phyloP scores from a whole-genome alignment of 1,284 basidiomycete species.

The Athelia sp. region DNA sequence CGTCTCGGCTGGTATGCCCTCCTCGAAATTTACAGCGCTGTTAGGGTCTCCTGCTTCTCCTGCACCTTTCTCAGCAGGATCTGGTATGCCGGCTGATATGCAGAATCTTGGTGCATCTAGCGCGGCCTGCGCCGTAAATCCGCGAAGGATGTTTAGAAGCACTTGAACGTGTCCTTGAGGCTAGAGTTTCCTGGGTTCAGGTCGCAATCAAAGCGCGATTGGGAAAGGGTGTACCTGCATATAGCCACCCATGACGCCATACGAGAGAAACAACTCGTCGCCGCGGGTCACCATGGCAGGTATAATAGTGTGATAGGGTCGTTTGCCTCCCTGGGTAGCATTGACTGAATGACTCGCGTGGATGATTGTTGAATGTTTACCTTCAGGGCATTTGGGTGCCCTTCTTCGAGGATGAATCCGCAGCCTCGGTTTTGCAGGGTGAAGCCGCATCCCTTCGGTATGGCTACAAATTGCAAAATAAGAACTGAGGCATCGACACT shows the following conservation, averaged over 20 bases:
- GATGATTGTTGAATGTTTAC: constrained; percentile 29
- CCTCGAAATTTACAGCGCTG: constrained; percentile 85
- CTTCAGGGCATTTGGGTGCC: constrained; percentile 79
- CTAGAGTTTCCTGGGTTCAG: constrained; percentile 30
- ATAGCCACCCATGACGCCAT: constrained; percentile 93
- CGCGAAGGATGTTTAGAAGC: constrained; percentile 85
- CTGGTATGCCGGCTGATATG: constrained; percentile 82
- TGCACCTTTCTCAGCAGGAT: too few relatives aligned
- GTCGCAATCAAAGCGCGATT: not conserved
- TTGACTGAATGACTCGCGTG: too few relatives aligned
- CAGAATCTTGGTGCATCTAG: constrained; percentile 96
- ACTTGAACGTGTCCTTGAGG: constrained; percentile 93
- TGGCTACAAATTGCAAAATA: constrained; percentile 42
- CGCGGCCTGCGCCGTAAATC: constrained; percentile 79
- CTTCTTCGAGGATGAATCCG: constrained; percentile 75
- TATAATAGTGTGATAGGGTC: constrained; percentile 95
- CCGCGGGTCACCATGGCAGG: constrained; percentile 84
- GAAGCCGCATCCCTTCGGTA: constrained; percentile 92
- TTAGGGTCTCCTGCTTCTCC: constrained; percentile 65
- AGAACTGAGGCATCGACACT: not conserved
- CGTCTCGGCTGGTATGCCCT: constrained; percentile 64
- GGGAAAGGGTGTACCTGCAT: constrained; percentile 67
- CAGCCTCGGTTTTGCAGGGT: constrained; percentile 93
- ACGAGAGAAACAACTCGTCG: constrained; percentile 82
- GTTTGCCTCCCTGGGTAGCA: constrained; percentile 74